phyloP scores from a whole-genome alignment of 2,329 filamentous ascomycete genomes.

The Blastomyces emzantsi region DNA sequence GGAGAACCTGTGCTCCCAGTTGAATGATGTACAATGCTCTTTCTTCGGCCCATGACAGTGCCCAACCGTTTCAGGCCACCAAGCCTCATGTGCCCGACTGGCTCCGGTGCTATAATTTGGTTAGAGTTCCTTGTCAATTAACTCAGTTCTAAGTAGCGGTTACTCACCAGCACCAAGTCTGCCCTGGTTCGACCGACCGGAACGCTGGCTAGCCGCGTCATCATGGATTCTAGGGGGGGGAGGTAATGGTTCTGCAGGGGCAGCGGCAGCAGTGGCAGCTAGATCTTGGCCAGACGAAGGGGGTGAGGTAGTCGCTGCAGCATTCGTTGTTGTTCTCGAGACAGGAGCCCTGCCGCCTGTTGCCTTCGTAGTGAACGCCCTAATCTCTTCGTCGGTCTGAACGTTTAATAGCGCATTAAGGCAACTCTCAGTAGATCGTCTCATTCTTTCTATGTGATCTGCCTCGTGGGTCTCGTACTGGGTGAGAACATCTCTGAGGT shows the following conservation, averaged over 20 bases:
- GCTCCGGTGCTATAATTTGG: slow-evolving; percentile 27
- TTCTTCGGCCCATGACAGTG: slow-evolving; percentile 41
- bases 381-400: slow-evolving; percentile 78
- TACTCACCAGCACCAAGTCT: slow-evolving; percentile 31
- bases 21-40: slow-evolving; percentile 34
- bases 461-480: slow-evolving; percentile 89
- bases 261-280: slow-evolving; percentile 22
- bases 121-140: slow-evolving; percentile 7
- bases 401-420: slow-evolving; percentile 78
- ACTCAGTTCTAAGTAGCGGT: not conserved
- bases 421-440: slow-evolving; percentile 66
- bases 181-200: slow-evolving; percentile 38
- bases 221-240: slow-evolving; percentile 39
- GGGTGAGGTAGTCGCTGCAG: slow-evolving; percentile 18
- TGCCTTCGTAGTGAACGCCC: slow-evolving; percentile 33
- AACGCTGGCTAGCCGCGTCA: slow-evolving; percentile 48
- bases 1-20: slow-evolving; percentile 22
- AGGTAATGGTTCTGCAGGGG: slow-evolving; percentile 26
- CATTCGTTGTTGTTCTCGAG: slow-evolving; percentile 15
- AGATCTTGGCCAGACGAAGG: slow-evolving; percentile 21
- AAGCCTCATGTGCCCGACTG: slow-evolving; percentile 34
- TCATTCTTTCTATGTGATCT: slow-evolving; percentile 70
- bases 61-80: slow-evolving; percentile 40
- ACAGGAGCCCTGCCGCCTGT: slow-evolving; percentile 30
- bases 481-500: slow-evolving; percentile 81